phyloP scores from a whole-genome alignment of 2,329 filamentous ascomycete genomes.

The Epichloe sp. region DNA sequence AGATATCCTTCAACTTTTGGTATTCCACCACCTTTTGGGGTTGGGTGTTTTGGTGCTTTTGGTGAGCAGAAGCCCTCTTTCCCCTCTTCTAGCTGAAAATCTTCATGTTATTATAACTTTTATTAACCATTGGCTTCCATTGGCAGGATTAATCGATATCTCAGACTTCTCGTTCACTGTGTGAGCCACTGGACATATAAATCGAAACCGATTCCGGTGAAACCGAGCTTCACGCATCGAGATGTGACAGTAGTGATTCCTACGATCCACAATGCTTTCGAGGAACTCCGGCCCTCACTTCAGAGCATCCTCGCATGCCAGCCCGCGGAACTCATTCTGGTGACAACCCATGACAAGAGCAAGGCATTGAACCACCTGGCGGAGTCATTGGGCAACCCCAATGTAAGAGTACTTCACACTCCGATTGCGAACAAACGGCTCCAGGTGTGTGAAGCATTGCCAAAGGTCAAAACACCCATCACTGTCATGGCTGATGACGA shows the following conservation, averaged over 20 bases:
- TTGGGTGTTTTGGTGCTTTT: constrained; percentile 29
- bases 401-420: constrained; percentile 62
- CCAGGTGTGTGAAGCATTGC: constrained; percentile 84
- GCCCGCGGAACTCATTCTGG: constrained; percentile 64
- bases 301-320: constrained; percentile 60
- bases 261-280: constrained; percentile 76
- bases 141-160: constrained; percentile 70
- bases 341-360: constrained; percentile 74
- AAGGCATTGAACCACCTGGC: constrained; percentile 55
- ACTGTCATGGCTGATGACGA: constrained; percentile 94
- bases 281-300: constrained; percentile 71
- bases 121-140: background rate
- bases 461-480: constrained; percentile 68
- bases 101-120: background rate
- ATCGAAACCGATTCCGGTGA: constrained; percentile 68
- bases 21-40: constrained; percentile 35
- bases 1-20: constrained; percentile 21
- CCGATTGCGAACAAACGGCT: constrained; percentile 88
- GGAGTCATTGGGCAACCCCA: constrained; percentile 42
- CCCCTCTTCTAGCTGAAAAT: background rate
- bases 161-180: constrained; percentile 74
- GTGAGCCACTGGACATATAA: constrained; percentile 78
- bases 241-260: constrained; percentile 94
- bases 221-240: constrained; percentile 63
- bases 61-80: constrained; percentile 26